Conservation (phyloP, 2,329 filamentous ascomycete species). For the Paracoccidioides brasiliensis region DNA sequence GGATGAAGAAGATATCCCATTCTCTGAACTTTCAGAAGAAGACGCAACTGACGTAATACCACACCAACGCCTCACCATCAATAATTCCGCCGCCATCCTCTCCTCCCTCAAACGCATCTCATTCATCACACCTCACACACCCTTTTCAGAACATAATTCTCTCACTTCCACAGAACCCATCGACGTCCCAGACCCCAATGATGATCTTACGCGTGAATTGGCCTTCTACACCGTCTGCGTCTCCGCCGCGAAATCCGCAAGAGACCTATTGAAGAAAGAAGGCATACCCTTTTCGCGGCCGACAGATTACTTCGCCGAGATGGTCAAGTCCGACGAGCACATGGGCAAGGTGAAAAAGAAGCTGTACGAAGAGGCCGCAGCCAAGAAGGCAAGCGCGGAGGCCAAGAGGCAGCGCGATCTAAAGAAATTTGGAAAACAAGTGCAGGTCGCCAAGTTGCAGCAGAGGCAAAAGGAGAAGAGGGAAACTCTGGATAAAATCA, state of each 20-base stretch:
- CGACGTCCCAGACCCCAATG: conserved; percentile 68
- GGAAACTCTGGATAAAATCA: conserved; percentile 91
- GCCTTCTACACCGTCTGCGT: conserved; percentile 87
- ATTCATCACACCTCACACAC: conserved; percentile 45
- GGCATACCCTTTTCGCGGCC: conserved; percentile 77
- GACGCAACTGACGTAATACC: conserved; percentile 79
- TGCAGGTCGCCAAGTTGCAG: conserved; percentile 90
- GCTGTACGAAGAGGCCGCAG: conserved; percentile 78
- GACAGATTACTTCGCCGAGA: conserved; percentile 94
- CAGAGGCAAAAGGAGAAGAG: conserved; percentile 86
- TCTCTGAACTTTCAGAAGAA: conserved; percentile 71
- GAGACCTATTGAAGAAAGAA: conserved; percentile 65
- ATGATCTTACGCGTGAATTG: conserved; percentile 84
- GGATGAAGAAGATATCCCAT: conserved; percentile 74
- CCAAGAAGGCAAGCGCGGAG: conserved; percentile 84
- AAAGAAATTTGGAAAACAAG: conserved; percentile 98
- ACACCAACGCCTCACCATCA: conserved; percentile 88
- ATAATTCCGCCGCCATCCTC: conserved; percentile 81
- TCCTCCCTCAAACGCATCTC: conserved; percentile 58
- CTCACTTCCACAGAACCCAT: conserved; percentile 56
- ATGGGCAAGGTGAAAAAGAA: conserved; percentile 96
- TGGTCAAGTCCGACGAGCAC: conserved; percentile 96
- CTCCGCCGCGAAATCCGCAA: conserved; percentile 60
- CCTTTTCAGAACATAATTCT: conserved; percentile 74
- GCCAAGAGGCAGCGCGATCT: conserved; percentile 84